A percentile compares a stretch with the other conserved stretches of the same genome.
Evolutionary conservation across 208 protist species (phyloP).

Genomic region (Leishmania major): DNA sequence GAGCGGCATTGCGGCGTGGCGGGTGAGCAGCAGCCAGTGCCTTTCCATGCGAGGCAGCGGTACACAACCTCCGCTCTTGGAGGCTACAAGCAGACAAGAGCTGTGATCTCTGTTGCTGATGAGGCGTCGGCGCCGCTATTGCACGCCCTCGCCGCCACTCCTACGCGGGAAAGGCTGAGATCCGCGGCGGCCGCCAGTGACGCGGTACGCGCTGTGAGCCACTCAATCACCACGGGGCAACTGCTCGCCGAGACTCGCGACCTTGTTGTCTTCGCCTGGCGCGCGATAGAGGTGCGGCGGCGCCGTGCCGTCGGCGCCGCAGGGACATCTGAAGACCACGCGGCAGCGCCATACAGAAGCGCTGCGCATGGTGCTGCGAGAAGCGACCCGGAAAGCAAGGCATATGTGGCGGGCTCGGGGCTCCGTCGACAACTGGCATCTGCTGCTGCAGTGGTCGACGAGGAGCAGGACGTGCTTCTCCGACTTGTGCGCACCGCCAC

Average conservation of each 20-base stretch:
- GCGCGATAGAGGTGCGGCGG: conserved; percentile 13
- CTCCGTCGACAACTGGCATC: neutral
- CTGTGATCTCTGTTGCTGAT: neutral
- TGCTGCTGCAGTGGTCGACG: neutral
- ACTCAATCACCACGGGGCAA: neutral
- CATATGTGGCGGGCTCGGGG: neutral
- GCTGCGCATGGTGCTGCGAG: neutral
- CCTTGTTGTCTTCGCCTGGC: conserved; percentile 19
- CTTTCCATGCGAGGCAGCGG: too few species aligned
- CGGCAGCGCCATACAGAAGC: neutral
- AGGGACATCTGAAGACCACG: too few species aligned
- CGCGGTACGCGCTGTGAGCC: neutral
- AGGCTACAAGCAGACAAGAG: neutral
- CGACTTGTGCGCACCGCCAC: conserved; percentile 15
- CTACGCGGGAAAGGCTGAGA: neutral
- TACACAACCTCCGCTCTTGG: neutral
- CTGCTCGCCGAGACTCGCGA: conserved; percentile 9
- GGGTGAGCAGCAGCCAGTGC: neutral
- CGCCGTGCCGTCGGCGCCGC: neutral
- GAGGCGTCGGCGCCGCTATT: neutral
- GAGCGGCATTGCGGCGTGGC: neutral
- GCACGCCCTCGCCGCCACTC: conserved; percentile 1
- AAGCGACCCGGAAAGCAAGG: neutral
- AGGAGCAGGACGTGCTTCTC: conserved; percentile 7
- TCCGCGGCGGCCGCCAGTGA: neutral